Evolutionary conservation across 2,329 filamentous ascomycete species (phyloP).

Genomic region (Penicillium sp.): DNA sequence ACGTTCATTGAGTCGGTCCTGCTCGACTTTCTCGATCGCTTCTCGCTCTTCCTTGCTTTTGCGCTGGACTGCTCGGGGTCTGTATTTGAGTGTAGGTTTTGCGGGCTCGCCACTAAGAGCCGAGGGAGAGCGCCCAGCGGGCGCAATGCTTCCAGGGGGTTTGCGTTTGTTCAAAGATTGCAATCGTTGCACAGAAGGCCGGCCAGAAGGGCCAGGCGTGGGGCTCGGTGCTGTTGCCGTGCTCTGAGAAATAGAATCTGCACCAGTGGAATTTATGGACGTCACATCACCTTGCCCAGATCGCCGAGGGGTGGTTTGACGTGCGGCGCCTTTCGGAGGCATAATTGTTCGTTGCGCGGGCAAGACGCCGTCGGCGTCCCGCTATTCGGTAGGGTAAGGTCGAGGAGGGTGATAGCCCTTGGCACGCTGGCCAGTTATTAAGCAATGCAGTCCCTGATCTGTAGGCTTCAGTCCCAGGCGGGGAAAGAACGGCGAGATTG

Average conservation of each 20-base stretch:
- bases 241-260: conserved; percentile 13
- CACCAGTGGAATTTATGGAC: conserved; percentile 13
- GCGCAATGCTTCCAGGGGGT: conserved; percentile 38
- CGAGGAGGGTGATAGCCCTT: conserved; percentile 4
- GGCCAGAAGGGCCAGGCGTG: conserved; percentile 21
- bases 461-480: no score
- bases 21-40: conserved; percentile 43
- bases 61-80: conserved; percentile 42
- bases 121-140: conserved; percentile 24
- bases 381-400: conserved; percentile 4
- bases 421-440: conserved; percentile 1
- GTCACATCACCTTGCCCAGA: conserved; percentile 16
- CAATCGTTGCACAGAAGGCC: conserved; percentile 42
- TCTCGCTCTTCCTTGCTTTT: conserved; percentile 49
- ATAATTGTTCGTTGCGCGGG: conserved; percentile 22
- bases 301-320: conserved; percentile 25
- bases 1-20: conserved; percentile 40
- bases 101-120: conserved; percentile 27
- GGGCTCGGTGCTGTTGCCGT: conserved; percentile 12
- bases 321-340: conserved; percentile 35
- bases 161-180: conserved; percentile 43
- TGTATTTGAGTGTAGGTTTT: conserved; percentile 44
- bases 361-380: conserved; percentile 17
- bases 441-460: neutral
- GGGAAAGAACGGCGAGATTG: neutral